Percentiles rank a stretch among this genome's conserved stretches.
phyloP scores from a whole-genome alignment of 2,329 filamentous ascomycete genomes.

The Phyllosticta capitalensis region DNA sequence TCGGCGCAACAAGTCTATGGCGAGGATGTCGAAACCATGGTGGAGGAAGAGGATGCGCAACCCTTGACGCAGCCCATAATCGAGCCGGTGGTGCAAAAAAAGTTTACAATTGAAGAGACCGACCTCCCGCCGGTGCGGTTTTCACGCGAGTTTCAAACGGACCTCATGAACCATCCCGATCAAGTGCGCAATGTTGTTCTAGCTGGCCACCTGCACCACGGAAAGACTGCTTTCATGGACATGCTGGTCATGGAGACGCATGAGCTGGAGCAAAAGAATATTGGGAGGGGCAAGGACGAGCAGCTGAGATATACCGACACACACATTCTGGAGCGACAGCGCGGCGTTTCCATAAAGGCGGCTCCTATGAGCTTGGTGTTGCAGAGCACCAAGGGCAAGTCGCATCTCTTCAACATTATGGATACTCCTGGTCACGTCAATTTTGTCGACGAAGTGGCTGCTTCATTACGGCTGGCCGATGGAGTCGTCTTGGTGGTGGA shows the following conservation, averaged over 20 bases:
- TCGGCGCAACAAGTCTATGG: constrained; percentile 96
- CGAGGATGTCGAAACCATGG: constrained; percentile 84
- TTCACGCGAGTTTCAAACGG: constrained; percentile 84
- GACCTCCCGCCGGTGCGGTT: constrained; percentile 84
- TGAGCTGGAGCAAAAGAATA: constrained; percentile 69
- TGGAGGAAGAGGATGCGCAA: constrained; percentile 95
- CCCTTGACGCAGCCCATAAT: constrained; percentile 88
- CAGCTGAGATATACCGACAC: constrained; percentile 92
- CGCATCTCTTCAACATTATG: constrained; percentile 86
- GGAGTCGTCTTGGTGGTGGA: constrained; percentile 91
- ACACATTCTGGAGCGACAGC: constrained; percentile 77
- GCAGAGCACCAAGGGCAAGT: constrained; percentile 83
- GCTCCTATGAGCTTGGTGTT: constrained; percentile 91
- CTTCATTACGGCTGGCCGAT: constrained; percentile 76
- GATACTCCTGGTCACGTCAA: constrained; percentile 98
- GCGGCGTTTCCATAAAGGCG: constrained; percentile 84
- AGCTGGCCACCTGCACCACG: constrained; percentile 89
- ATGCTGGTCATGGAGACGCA: constrained; percentile 97
- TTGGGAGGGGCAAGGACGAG: constrained; percentile 73
- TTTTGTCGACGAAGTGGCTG: constrained; percentile 94
- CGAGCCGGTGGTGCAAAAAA: constrained; percentile 85
- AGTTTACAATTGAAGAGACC: constrained; percentile 86
- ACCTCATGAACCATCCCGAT: constrained; percentile 91
- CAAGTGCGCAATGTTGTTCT: constrained; percentile 90
- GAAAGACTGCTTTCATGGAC: constrained; percentile 97